Percentiles rank a stretch among this genome's conserved stretches.
These are phyloP conservation scores for Chlorophyllum brunneum DNA, from an alignment of 768 basidiomycete species.

Conservation along the genomic window DNA sequence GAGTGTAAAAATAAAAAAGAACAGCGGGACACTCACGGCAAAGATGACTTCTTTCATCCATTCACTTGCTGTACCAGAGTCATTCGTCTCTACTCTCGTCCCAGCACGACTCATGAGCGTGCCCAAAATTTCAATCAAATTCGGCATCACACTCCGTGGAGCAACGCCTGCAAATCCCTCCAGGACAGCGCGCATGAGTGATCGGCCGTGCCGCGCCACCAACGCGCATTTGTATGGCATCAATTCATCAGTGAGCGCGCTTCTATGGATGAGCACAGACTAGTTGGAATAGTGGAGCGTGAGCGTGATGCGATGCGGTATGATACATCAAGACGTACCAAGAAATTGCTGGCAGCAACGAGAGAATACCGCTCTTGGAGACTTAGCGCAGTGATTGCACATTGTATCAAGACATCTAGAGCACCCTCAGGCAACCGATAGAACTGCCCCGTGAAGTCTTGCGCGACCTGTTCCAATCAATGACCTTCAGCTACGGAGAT, in stretches of 20 bases:
- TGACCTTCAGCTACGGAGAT: slow-evolving; percentile 20
- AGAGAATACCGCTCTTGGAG: slow-evolving; percentile 85
- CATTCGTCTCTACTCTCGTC: slow-evolving; percentile 27
- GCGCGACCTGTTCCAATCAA: slow-evolving; percentile 32
- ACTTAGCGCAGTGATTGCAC: slow-evolving; percentile 60
- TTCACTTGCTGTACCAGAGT: slow-evolving; percentile 31
- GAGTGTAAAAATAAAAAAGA: not conserved
- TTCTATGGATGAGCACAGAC: slow-evolving; percentile 64
- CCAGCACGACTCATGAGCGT: slow-evolving; percentile 50
- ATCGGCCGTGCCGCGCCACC: slow-evolving; percentile 51
- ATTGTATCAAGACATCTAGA: slow-evolving; percentile 66
- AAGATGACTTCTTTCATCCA: slow-evolving; percentile 79
- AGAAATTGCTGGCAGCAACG: slow-evolving; percentile 75
- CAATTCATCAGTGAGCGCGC: slow-evolving; percentile 60
- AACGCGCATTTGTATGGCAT: slow-evolving; percentile 40
- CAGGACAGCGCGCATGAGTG: slow-evolving; percentile 70
- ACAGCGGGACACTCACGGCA: slow-evolving; percentile 47
- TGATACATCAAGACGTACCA: slow-evolving; percentile 51
- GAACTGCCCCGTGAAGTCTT: slow-evolving; percentile 57
- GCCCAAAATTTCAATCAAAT: slow-evolving; percentile 79
- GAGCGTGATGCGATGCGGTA: too few relatives aligned
- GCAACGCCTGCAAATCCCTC: slow-evolving; percentile 81
- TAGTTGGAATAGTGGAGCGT: slow-evolving; percentile 21
- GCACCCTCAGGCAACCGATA: slow-evolving; percentile 60
- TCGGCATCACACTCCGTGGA: slow-evolving; percentile 78